These are phyloP conservation scores for Blastomyces parvus DNA, from an alignment of 2,329 filamentous ascomycete genomes.

Conservation along the genomic window DNA sequence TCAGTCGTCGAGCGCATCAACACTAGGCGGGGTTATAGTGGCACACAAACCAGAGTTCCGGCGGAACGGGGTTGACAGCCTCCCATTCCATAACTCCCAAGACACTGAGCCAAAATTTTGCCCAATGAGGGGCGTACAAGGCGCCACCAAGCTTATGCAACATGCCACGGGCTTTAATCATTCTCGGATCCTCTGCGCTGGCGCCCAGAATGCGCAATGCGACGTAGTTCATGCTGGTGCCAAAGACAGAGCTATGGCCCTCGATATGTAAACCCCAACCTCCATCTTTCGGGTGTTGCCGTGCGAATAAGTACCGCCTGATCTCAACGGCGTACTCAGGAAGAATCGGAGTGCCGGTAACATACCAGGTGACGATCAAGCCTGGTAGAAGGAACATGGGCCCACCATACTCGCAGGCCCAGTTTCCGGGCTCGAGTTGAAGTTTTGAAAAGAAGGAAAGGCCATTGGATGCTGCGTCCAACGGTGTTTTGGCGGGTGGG, in stretches of 20 bases:
- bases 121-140: conserved; percentile 79
- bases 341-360: conserved; percentile 78
- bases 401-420: conserved; percentile 95
- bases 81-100: conserved; percentile 81
- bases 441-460: conserved; percentile 81
- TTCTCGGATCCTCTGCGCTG: conserved; percentile 68
- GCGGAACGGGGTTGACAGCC: conserved; percentile 85
- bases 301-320: conserved; percentile 80
- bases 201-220: conserved; percentile 72
- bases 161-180: conserved; percentile 73
- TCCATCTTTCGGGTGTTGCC: conserved; percentile 78
- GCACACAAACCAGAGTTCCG: conserved; percentile 66
- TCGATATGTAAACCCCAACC: conserved; percentile 97
- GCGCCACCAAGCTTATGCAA: conserved; percentile 82
- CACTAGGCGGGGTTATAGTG: background rate
- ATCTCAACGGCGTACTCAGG: conserved; percentile 75
- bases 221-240: conserved; percentile 81
- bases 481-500: conserved; percentile 58
- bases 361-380: conserved; percentile 75
- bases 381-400: conserved; percentile 93
- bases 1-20: conserved; percentile 9
- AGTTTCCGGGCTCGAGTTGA: conserved; percentile 81
- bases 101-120: conserved; percentile 89
- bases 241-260: conserved; percentile 83
- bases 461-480: conserved; percentile 72